These are phyloP conservation scores for Fagopyrum tataricum DNA, from an alignment of 148 eudicot genomes.

Conservation along the genomic window DNA sequence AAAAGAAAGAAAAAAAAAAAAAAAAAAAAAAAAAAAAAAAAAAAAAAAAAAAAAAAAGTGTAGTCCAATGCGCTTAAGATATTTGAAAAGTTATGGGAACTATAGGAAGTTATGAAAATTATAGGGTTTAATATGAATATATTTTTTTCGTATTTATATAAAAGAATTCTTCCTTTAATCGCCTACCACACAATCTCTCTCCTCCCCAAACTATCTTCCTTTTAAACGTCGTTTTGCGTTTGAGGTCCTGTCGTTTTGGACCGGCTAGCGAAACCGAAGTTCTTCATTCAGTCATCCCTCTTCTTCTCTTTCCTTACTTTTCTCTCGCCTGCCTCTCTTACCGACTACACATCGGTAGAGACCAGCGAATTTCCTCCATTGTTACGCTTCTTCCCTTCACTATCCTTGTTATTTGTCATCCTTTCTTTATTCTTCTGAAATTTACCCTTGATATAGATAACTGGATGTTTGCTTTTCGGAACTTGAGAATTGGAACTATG, in stretches of 20 bases:
- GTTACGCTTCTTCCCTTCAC: not conserved
- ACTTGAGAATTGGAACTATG: not conserved
- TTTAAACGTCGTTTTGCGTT: not conserved
- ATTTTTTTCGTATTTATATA: not conserved
- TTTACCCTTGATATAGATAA: not conserved
- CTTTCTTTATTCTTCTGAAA: not conserved
- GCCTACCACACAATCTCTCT: slow-evolving; percentile 12
- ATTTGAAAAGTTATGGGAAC: too few species aligned
- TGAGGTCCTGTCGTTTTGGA: not conserved
- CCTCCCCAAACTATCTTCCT: not conserved
- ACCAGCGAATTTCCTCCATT: not conserved
- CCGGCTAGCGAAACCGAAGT: too few species aligned
- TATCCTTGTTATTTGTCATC: not conserved
- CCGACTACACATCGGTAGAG: too few species aligned
- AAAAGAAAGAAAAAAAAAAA: too few species aligned
- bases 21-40: too few species aligned
- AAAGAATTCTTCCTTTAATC: not conserved
- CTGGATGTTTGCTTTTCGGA: not conserved
- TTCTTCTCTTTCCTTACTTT: too few species aligned
- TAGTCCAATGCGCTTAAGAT: too few species aligned
- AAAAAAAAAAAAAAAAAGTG: too few species aligned
- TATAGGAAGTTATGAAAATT: too few species aligned
- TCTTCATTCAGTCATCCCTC: too few species aligned
- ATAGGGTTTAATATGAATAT: too few species aligned
- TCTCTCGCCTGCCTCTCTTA: too few species aligned